phyloP scores from a whole-genome alignment of 768 basidiomycete genomes.

The Pleurotus salmoneostramineus region DNA sequence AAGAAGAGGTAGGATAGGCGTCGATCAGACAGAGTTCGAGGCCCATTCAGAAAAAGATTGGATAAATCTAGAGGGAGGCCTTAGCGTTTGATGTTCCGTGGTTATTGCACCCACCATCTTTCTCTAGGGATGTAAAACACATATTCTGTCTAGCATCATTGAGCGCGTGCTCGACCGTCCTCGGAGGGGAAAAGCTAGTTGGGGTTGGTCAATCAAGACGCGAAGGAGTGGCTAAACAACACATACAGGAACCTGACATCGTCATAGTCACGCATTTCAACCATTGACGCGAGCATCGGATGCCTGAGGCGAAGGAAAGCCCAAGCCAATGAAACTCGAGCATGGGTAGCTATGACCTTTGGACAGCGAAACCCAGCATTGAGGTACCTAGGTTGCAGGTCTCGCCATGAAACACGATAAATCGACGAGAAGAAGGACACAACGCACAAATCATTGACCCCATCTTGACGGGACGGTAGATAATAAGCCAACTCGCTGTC shows the following conservation, averaged over 20 bases:
- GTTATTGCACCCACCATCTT: constrained; percentile 37
- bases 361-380: constrained; percentile 65
- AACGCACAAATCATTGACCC: constrained; percentile 84
- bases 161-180: constrained; percentile 41
- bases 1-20: constrained; percentile 65
- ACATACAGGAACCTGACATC: constrained; percentile 69
- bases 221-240: background rate
- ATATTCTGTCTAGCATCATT: constrained; percentile 42
- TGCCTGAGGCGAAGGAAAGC: constrained; percentile 68
- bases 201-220: too few relatives aligned
- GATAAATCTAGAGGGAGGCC: constrained; percentile 45
- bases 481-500: constrained; percentile 80
- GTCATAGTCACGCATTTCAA: constrained; percentile 56
- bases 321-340: constrained; percentile 61
- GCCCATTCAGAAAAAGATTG: constrained; percentile 71
- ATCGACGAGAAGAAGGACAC: background rate
- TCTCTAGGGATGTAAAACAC: constrained; percentile 44
- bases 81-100: background rate
- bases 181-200: constrained; percentile 42
- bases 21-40: constrained; percentile 64
- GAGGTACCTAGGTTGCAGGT: constrained; percentile 55
- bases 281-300: constrained; percentile 62
- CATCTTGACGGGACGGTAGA: constrained; percentile 68
- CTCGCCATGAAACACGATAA: background rate
- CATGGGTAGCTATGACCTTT: constrained; percentile 31